Base-by-base conservation (phyloP, 2,329 filamentous ascomycete species). In the Ceratocystis albifundus region DNA sequence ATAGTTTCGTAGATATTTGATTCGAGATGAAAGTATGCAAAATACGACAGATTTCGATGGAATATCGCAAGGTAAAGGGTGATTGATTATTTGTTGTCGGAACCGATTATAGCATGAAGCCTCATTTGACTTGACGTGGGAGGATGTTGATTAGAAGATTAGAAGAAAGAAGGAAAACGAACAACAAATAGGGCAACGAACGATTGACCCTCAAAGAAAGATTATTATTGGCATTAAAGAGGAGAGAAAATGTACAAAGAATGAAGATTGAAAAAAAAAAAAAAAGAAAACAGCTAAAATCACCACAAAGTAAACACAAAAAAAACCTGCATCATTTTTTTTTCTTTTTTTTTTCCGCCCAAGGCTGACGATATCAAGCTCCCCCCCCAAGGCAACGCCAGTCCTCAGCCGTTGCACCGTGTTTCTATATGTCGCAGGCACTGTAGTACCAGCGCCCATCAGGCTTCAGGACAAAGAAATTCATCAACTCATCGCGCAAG, bases 281-380 rank as follows among this genome's bases (percentile, higher is more conserved):
- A 1, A 20, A 50, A 10, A 2, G n/a, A n/a, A n/a, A 50, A 48
- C 22, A 63, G 32, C 17, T n/a, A 4, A 17, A 30, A 4, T 17
- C 44, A 50, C 53, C 15, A 5, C 53, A 57, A 57, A 57, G 53
- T 57, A 57, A 57, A 57, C 25, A 57, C n/a, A n/a, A n/a, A 57
- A 57, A 32, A 30, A 17, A 30, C 15, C n/a, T 55, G 50, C 50
- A n/a, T 1, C 61, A 63, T 28, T 22, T 8, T 8, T 22, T 30
- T 32, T 48, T 63, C 50, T 62, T 63, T 30, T 8, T 22, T 30
- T 32, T 48, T 63, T 63, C 48, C 50, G 20, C 15, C 48, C 61
- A 63, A 63, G 61, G 61, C 61, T 63, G 61, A n/a, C n/a, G n/a
- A 63, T 17, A 45, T 4, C 22, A 17, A 57, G 53, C 45, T n/a